A percentile compares a stretch with the other conserved stretches of the same genome.
Evolutionary conservation across 2,329 filamentous ascomycete genomes (phyloP).

Genomic region (Cercospora sp.): DNA sequence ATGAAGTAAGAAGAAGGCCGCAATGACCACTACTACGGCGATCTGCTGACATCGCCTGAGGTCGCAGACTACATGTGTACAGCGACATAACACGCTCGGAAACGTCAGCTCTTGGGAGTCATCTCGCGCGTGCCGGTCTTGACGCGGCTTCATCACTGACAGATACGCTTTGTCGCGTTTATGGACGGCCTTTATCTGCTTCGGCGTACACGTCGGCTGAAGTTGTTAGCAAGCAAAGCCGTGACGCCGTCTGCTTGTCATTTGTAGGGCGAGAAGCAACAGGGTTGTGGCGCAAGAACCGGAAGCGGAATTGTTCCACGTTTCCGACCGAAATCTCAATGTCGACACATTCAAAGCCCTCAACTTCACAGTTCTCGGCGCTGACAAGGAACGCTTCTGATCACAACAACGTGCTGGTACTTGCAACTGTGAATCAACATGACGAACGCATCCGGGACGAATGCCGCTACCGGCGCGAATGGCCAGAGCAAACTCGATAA

Average conservation of each 20-base stretch:
- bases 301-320: constrained; percentile 6
- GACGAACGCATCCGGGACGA: neutral
- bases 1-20: neutral
- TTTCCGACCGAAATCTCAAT: constrained; percentile 1
- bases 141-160: neutral
- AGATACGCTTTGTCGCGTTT: neutral
- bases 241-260: neutral
- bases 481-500: constrained; percentile 26
- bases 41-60: neutral
- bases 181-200: neutral
- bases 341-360: neutral
- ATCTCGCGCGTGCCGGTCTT: neutral
- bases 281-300: neutral
- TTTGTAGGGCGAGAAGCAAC: neutral
- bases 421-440: neutral
- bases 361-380: neutral
- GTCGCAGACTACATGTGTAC: neutral
- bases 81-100: neutral
- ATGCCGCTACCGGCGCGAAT: constrained; percentile 13
- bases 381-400: neutral
- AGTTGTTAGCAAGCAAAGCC: neutral
- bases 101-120: neutral
- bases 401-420: neutral
- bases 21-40: neutral
- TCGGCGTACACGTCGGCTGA: neutral